phyloP scores from a whole-genome alignment of 108 stramenopile genomes.

The Thalassiosira profunda region DNA sequence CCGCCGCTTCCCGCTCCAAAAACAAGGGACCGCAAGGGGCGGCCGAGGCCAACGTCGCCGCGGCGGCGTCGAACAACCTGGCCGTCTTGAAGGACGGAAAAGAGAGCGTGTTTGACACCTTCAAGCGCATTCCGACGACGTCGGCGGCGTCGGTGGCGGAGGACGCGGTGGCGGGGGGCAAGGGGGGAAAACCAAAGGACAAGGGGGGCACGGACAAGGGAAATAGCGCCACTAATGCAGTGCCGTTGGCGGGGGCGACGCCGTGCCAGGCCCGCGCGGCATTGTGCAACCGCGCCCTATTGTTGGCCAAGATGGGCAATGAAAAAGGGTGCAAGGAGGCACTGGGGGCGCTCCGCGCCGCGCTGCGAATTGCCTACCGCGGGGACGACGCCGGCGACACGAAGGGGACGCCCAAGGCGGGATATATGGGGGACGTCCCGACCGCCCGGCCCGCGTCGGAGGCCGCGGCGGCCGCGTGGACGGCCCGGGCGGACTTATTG shows the following conservation, averaged over 20 bases:
- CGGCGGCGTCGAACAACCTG: conserved; percentile 43
- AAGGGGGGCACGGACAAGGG: not conserved
- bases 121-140: conserved; percentile 41
- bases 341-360: conserved; percentile 40
- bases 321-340: conserved; percentile 36
- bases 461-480: conserved; percentile 35
- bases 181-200: not conserved
- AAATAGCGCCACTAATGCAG: conserved; percentile 2
- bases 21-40: not conserved
- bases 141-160: conserved; percentile 31
- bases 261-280: conserved; percentile 50
- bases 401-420: not conserved
- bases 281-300: conserved; percentile 45
- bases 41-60: conserved; percentile 26
- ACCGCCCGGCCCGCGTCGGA: conserved; percentile 38
- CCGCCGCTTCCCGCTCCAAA: conserved; percentile 2
- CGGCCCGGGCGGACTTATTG: conserved; percentile 38
- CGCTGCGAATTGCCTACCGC: conserved; percentile 34
- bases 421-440: conserved; percentile 34
- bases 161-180: no score
- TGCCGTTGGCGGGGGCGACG: conserved; percentile 47
- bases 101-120: conserved; percentile 43
- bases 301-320: conserved; percentile 51
- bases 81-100: conserved; percentile 46
- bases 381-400: conserved; percentile 25